A percentile compares a stretch with the other conserved stretches of the same genome.
phyloP scores from a whole-genome alignment of 2,329 filamentous ascomycete genomes.

The Aspergillus proliferans region DNA sequence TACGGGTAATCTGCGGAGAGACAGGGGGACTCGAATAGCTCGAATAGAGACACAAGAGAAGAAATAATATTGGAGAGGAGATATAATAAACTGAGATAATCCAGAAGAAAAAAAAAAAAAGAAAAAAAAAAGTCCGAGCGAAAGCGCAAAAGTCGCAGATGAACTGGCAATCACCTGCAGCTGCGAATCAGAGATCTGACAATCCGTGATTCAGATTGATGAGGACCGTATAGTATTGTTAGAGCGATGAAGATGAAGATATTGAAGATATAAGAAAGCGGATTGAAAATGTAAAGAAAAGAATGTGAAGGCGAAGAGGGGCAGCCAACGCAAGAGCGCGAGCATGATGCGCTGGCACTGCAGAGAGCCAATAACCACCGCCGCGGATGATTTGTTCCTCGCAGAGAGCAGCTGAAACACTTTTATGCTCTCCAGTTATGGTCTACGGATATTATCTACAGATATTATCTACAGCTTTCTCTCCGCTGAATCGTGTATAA shows the following conservation, averaged over 20 bases:
- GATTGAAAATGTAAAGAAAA: constrained; percentile 2
- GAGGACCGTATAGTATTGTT: background rate
- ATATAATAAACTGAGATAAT: constrained; percentile 1
- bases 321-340: background rate
- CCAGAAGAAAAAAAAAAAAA: background rate
- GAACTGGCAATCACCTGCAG: background rate
- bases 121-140: background rate
- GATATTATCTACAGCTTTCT: too few species aligned
- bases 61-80: constrained; percentile 9
- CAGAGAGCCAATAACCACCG: constrained; percentile 7
- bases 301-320: background rate
- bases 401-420: too few species aligned
- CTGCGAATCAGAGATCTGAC: background rate
- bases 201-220: background rate
- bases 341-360: constrained; percentile 17
- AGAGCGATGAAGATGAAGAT: constrained; percentile 1
- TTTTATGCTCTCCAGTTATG: too few species aligned
- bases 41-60: constrained; percentile 1
- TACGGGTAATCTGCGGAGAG: constrained; percentile 1
- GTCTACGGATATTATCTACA: too few species aligned
- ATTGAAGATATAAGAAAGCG: constrained; percentile 2
- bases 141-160: background rate
- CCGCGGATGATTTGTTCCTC: background rate
- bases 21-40: constrained; percentile 4
- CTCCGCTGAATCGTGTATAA: too few species aligned